Percentiles rank a stretch among this genome's conserved stretches.
These are phyloP conservation scores for Aspergillus sclerotioniger DNA, from an alignment of 495 filamentous ascomycete species.

Conservation along the genomic window DNA sequence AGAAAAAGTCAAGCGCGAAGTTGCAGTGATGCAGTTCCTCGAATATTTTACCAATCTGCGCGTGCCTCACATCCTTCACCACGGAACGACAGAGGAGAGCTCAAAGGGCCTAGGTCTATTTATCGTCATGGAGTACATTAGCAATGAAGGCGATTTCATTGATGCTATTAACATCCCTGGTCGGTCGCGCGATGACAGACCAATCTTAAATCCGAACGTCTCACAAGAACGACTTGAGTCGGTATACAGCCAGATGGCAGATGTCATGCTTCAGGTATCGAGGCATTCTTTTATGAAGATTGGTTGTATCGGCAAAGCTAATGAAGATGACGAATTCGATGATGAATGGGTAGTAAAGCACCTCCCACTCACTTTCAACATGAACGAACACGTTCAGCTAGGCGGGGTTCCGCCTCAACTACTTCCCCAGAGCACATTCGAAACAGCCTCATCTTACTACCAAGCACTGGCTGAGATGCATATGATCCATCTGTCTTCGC, in stretches of 20 bases:
- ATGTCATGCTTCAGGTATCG: slow-evolving; percentile 34
- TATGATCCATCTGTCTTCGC: not conserved
- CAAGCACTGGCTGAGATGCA: not conserved
- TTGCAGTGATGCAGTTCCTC: slow-evolving; percentile 39
- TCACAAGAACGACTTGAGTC: slow-evolving; percentile 24
- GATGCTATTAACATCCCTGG: slow-evolving; percentile 28
- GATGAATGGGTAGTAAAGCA: slow-evolving; percentile 14
- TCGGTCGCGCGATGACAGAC: slow-evolving; percentile 10
- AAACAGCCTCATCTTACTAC: not conserved
- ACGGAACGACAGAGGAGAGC: slow-evolving; percentile 19
- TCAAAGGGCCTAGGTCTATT: slow-evolving; percentile 38
- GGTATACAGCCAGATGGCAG: slow-evolving; percentile 32
- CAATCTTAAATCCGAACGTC: slow-evolving; percentile 28
- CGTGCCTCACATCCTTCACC: slow-evolving; percentile 35
- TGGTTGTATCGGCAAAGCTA: slow-evolving; percentile 25
- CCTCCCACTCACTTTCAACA: slow-evolving; percentile 28
- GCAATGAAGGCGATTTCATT: slow-evolving; percentile 28
- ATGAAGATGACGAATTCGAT: slow-evolving; percentile 16
- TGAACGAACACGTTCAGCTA: slow-evolving; percentile 14
- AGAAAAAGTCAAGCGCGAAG: slow-evolving; percentile 40
- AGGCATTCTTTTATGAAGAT: slow-evolving; percentile 27
- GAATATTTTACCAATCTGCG: slow-evolving; percentile 37
- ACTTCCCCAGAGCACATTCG: not conserved
- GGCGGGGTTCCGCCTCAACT: not conserved
- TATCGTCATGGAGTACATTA: slow-evolving; percentile 45